Evolutionary conservation across 2,329 filamentous ascomycete species (phyloP).

Genomic region (Cladosporium halotolerans): DNA sequence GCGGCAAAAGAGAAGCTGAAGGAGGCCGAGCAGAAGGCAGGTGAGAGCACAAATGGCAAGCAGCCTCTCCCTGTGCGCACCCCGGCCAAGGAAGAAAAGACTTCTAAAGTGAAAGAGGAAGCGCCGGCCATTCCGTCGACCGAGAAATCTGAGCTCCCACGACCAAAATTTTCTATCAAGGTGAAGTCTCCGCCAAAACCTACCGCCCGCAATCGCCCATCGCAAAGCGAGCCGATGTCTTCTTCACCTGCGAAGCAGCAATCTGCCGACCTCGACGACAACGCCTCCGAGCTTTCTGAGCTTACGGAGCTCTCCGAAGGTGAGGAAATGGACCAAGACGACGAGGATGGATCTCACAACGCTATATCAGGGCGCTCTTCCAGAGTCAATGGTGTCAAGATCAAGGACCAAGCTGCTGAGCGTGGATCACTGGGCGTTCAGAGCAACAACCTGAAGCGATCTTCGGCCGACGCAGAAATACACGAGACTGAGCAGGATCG

Average conservation of each 20-base stretch:
- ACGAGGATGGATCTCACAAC: conserved; percentile 13
- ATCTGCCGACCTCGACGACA: conserved; percentile 9
- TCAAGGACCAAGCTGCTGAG: conserved; percentile 24
- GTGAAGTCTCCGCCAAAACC: conserved; percentile 20
- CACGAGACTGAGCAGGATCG: conserved; percentile 23
- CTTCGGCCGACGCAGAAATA: conserved; percentile 30
- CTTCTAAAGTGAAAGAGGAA: neutral
- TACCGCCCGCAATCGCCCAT: conserved; percentile 16
- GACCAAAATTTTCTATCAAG: conserved; percentile 27
- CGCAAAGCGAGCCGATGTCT: conserved; percentile 20
- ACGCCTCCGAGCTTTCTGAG: conserved; percentile 23
- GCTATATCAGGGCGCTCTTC: conserved; percentile 9
- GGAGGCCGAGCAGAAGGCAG: conserved; percentile 9
- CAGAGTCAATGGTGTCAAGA: conserved; percentile 18
- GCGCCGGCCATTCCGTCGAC: conserved; percentile 25
- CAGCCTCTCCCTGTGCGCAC: conserved; percentile 23
- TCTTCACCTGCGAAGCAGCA: conserved; percentile 23
- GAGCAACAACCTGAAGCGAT: conserved; percentile 26
- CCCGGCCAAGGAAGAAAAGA: conserved; percentile 10
- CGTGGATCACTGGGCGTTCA: conserved; percentile 19
- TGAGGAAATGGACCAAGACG: conserved; percentile 23
- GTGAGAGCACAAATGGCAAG: conserved; percentile 25
- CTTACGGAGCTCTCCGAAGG: conserved; percentile 32
- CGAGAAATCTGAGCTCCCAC: conserved; percentile 22
- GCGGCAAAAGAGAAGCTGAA: conserved; percentile 36